Evolutionary conservation across 2,329 filamentous ascomycete genomes (phyloP), one percentile per base, ranked within the genome.

Genomic region (Pseudogymnoascus sp.): DNA sequence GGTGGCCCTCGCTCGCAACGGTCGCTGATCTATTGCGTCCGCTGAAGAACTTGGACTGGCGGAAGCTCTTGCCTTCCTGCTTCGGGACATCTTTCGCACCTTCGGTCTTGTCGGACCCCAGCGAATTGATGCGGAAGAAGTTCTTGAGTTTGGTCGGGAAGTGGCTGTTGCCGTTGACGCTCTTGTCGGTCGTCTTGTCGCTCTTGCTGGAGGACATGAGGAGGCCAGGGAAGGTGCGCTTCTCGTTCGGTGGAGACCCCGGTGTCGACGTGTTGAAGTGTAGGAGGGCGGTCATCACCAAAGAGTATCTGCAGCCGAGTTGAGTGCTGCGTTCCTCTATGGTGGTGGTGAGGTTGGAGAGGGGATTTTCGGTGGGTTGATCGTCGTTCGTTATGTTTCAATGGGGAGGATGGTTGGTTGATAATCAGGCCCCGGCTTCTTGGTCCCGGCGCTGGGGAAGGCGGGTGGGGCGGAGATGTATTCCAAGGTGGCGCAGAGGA

Each of bases 1-100:
- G 85, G 73, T 97, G 92, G 69, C 92, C 92, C 77, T 97, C 93
- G 77, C 92, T 96, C 69, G 91, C 91, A 63, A 95, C 90, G 25
- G 93, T 97, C 65, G 90, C 88, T 37, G 92, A 95, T 71, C 93
- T 87, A 73, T 93, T 91, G 70, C 93, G 89, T 73, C 89, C 89
- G 66, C 88, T 91, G 71, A 96, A 90, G 79, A 96, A 96, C 71
- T 91, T 86, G 68, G 90, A 94, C 75, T 95, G 91, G 70, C 91
- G 86, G 74, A 92, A 89, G 62, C 84, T 82, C 66, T 73, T 74
- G 66, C 67, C 70, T 62, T 73, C 71, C 2, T 70, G 68, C 47
- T 73, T 73, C 31, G 70, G 56, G 4, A 68, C 71, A 66, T 77
- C 74, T 66, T 73, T 68, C 12, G 21, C 23, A 2, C 44, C 44